A percentile compares a stretch with the other conserved stretches of the same genome.
These are phyloP conservation scores for Bodo saltans DNA, from an alignment of 78 protist species.

Conservation along the genomic window DNA sequence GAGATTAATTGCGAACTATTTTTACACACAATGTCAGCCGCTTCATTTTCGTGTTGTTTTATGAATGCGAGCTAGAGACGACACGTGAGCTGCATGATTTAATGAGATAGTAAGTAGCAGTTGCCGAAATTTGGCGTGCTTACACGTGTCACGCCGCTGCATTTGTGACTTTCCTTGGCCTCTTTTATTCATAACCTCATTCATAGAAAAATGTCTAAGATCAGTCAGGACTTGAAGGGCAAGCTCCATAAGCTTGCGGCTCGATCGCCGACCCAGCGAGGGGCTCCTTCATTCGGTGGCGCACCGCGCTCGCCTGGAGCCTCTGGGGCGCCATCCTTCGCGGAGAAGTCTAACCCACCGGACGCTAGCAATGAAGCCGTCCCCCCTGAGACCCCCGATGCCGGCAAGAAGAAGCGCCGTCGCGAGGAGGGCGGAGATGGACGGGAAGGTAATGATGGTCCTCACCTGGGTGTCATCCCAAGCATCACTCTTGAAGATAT, in stretches of 20 bases:
- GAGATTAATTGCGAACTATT: too few species aligned
- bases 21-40: too few species aligned
- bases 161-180: too few species aligned
- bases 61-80: too few species aligned
- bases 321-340: not conserved
- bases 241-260: not conserved
- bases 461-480: conserved; percentile 28
- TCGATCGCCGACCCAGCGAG: not conserved
- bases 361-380: too few species aligned
- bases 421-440: too few species aligned
- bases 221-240: not conserved
- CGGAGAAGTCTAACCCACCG: not conserved
- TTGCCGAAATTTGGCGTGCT: too few species aligned
- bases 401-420: not conserved
- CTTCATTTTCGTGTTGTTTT: too few species aligned
- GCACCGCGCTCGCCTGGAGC: not conserved
- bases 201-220: not conserved
- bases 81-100: too few species aligned
- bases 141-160: too few species aligned
- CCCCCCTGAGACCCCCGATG: not conserved
- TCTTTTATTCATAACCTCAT: too few species aligned
- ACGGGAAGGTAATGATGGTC: not conserved
- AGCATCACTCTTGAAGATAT: conserved; percentile 49
- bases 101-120: too few species aligned
- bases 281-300: not conserved